Percentiles rank a stretch among this genome's conserved stretches.
Evolutionary conservation across 352 stramenopile species (phyloP).

Genomic region (Globisporangium carolinianum): DNA sequence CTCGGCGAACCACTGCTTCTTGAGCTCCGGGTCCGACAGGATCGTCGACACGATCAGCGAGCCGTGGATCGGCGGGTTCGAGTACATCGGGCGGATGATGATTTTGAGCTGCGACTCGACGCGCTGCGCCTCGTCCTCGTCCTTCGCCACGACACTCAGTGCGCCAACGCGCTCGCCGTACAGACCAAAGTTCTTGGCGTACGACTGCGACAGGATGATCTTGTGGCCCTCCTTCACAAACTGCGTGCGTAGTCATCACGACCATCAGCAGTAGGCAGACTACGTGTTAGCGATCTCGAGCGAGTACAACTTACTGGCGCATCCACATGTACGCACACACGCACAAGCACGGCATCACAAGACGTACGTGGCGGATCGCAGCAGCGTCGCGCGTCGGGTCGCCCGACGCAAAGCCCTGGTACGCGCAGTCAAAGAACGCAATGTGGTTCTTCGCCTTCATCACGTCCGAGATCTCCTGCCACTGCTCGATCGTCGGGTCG

Average conservation of each 20-base stretch:
- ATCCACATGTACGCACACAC: neutral
- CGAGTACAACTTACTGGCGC: too few species aligned
- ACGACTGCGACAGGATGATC: constrained; percentile 96
- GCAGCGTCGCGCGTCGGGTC: constrained; percentile 94
- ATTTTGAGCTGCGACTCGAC: constrained; percentile 98
- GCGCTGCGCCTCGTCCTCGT: constrained; percentile 92
- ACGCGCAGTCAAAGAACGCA: constrained; percentile 99
- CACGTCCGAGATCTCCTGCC: constrained; percentile 93
- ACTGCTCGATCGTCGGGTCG: constrained; percentile 97
- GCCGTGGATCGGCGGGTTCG: constrained; percentile 97
- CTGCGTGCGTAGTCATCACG: constrained; percentile 5
- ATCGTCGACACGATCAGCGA: constrained; percentile 97
- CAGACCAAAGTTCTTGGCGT: constrained; percentile 99
- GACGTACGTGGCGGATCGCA: constrained; percentile 85
- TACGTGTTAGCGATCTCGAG: neutral
- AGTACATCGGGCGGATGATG: constrained; percentile 98
- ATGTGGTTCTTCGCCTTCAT: constrained; percentile 96
- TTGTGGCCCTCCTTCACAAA: constrained; percentile 99
- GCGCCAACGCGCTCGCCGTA: constrained; percentile 98
- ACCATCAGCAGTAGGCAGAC: neutral
- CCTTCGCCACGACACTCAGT: constrained; percentile 92
- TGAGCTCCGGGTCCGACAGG: constrained; percentile 89
- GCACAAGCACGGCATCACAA: neutral
- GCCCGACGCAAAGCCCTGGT: constrained; percentile 98
- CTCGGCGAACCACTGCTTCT: constrained; percentile 91